Evolutionary conservation across 345 rosid species (phyloP).

Genomic region (Lumnitzera racemosa): DNA sequence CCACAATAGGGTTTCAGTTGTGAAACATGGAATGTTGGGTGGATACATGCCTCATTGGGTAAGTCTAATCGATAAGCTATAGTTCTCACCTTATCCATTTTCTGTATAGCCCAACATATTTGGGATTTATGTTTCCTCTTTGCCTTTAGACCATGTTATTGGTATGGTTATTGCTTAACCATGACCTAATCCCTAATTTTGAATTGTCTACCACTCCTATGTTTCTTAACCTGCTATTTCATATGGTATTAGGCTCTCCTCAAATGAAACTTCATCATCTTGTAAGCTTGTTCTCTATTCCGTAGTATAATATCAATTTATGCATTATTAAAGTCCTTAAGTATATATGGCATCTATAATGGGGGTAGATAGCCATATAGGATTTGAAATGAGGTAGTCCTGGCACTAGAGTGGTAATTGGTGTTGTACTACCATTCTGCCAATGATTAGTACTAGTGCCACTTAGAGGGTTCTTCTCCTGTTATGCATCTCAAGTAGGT

Average conservation of each 20-base stretch:
- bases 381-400: neutral
- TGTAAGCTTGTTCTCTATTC: neutral
- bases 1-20: neutral
- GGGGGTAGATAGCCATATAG: conserved; percentile 5
- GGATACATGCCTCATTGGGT: neutral
- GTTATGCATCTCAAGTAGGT: conserved; percentile 6
- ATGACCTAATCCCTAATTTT: neutral
- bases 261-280: neutral
- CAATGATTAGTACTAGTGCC: neutral
- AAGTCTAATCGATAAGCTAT: neutral
- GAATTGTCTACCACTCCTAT: neutral
- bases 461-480: neutral
- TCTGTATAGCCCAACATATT: neutral
- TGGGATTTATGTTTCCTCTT: neutral
- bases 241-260: neutral
- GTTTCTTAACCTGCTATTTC: neutral
- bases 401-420: neutral
- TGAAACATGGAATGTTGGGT: neutral
- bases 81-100: neutral
- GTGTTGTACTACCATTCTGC: conserved; percentile 7
- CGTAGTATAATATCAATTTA: no score
- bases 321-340: neutral
- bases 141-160: neutral
- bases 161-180: neutral
- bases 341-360: neutral